Evolutionary conservation across 768 basidiomycete genomes (phyloP).

Genomic region (Suillus americanus): DNA sequence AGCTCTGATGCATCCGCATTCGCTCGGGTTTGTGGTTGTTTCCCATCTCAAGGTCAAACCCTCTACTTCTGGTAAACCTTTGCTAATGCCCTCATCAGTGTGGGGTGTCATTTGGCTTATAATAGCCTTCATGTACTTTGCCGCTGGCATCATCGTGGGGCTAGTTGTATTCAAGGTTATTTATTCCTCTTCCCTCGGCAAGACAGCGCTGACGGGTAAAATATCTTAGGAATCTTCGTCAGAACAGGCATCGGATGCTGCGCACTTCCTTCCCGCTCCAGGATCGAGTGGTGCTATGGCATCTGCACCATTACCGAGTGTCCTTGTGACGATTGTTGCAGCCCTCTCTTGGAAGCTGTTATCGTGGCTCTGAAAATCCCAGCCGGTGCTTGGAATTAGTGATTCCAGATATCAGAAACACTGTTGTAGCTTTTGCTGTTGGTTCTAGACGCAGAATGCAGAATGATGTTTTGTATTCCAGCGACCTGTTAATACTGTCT

Average conservation of each 20-base stretch:
- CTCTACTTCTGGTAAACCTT: neutral
- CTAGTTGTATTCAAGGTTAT: constrained; percentile 77
- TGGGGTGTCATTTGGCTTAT: constrained; percentile 92
- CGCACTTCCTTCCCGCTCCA: constrained; percentile 61
- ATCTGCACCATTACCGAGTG: constrained; percentile 26
- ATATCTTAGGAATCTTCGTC: constrained; percentile 52
- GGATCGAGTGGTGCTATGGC: constrained; percentile 41
- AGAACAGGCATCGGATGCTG: constrained; percentile 51
- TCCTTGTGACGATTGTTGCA: constrained; percentile 21
- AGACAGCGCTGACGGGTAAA: neutral
- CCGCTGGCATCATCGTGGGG: constrained; percentile 72
- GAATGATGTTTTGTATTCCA: neutral
- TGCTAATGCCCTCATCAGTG: constrained; percentile 40
- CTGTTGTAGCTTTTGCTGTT: neutral
- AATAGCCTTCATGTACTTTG: constrained; percentile 72
- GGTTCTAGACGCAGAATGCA: neutral
- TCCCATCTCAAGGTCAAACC: constrained; percentile 67
- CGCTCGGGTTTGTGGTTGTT: constrained; percentile 83
- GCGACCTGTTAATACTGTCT: neutral
- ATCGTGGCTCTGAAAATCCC: neutral
- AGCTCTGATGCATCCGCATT: constrained; percentile 87
- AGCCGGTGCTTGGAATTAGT: neutral
- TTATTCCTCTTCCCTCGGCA: neutral
- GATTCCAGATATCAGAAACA: neutral
- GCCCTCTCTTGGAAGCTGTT: constrained; percentile 25